Evolutionary conservation across 371 early-diverging fungal species (phyloP).

Genomic region (Batkoa obscura): DNA sequence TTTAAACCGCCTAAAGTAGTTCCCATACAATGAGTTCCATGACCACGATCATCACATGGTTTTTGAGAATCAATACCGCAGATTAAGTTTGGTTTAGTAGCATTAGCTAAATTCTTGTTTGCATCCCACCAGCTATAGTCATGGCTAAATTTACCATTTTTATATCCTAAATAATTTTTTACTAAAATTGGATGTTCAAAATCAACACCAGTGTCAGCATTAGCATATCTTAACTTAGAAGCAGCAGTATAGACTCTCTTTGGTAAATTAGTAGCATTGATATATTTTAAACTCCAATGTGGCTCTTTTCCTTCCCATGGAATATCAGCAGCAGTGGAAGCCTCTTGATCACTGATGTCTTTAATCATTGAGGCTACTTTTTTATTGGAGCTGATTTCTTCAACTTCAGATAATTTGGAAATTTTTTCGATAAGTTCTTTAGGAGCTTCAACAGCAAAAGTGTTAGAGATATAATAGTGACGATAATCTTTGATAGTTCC

Average conservation of each 20-base stretch:
- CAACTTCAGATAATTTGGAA: not conserved
- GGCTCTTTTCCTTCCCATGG: not conserved
- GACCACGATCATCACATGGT: not conserved
- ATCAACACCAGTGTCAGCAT: constrained; percentile 36
- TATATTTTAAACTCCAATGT: not conserved
- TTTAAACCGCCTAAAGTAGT: not conserved
- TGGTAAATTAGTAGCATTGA: not conserved
- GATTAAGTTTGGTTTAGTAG: not conserved
- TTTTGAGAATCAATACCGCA: not conserved
- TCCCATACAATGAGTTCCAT: not conserved
- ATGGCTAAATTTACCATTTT: not conserved
- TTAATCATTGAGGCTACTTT: not conserved
- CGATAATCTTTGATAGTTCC: not conserved
- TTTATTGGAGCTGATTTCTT: constrained; percentile 3
- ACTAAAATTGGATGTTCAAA: constrained; percentile 51
- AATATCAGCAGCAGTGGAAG: not conserved
- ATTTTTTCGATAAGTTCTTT: not conserved
- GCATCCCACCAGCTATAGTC: constrained; percentile 2
- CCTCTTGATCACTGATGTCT: not conserved
- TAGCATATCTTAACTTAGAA: not conserved
- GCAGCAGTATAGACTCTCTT: not conserved
- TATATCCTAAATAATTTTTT: constrained; percentile 12
- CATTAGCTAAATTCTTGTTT: not conserved
- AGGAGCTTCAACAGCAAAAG: not conserved
- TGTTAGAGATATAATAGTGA: constrained; percentile 5